Conservation (phyloP, 2,329 filamentous ascomycete species). For the Fusarium hostae region DNA sequence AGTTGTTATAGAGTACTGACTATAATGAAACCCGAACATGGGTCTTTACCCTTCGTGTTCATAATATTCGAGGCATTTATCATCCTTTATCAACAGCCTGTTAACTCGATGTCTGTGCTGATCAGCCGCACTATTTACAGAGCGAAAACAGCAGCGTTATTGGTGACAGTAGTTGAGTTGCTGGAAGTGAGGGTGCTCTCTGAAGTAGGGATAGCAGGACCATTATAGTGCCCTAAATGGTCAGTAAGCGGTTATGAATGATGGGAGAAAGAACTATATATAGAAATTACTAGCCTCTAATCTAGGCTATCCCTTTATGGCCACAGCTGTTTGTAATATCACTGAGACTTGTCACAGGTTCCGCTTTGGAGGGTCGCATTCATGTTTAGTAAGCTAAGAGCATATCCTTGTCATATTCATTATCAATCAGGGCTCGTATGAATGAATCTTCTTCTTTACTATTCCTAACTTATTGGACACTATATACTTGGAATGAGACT, state of each 20-base stretch:
- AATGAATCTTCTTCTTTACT: too few relatives aligned
- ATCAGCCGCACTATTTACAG: not conserved
- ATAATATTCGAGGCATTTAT: not conserved
- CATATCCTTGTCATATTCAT: not conserved
- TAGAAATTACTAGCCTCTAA: accelerated
- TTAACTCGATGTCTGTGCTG: too few relatives aligned
- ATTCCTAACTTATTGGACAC: not conserved
- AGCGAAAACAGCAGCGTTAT: too few relatives aligned
- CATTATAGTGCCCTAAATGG: too few relatives aligned
- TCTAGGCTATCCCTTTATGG: not conserved
- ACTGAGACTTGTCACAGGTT: not conserved
- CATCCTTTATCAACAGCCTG: too few relatives aligned
- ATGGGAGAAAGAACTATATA: too few relatives aligned
- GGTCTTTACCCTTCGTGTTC: accelerated
- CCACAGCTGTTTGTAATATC: accelerated
- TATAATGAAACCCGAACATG: accelerated
- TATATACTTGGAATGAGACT: not conserved
- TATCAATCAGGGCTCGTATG: not conserved
- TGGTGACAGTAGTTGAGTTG: too few relatives aligned
- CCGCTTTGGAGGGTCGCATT: too few relatives aligned
- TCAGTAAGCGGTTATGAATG: too few relatives aligned
- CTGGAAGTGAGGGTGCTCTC: too few relatives aligned
- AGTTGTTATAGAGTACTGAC: not conserved
- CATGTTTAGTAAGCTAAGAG: not conserved
- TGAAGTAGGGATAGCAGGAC: too few relatives aligned